These are phyloP conservation scores for Phaeolepiota aurea DNA, from an alignment of 768 basidiomycete genomes.

Conservation along the genomic window DNA sequence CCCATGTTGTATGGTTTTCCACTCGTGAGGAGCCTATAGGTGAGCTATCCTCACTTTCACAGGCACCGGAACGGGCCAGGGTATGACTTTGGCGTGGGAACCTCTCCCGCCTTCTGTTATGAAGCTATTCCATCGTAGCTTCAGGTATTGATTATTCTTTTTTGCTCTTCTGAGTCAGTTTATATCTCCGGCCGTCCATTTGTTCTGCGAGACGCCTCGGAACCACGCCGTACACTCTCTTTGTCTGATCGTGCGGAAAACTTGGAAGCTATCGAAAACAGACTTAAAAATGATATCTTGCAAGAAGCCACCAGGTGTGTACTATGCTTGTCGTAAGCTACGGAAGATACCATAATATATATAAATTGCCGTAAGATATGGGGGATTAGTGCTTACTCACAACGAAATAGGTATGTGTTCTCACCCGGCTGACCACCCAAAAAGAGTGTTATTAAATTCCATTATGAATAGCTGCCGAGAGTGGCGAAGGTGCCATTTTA, in stretches of 20 bases:
- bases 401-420: constrained; percentile 70
- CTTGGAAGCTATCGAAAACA: constrained; percentile 83
- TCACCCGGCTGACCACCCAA: neutral
- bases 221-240: constrained; percentile 69
- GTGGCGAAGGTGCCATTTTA: constrained; percentile 73
- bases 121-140: neutral
- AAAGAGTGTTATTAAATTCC: constrained; percentile 1
- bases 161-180: constrained; percentile 29
- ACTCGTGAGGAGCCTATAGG: constrained; percentile 94
- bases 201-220: constrained; percentile 80
- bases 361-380: constrained; percentile 43
- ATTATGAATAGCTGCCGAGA: constrained; percentile 35
- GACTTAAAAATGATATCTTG: constrained; percentile 87
- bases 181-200: constrained; percentile 91
- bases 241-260: constrained; percentile 93
- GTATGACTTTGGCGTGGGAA: neutral
- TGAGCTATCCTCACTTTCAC: constrained; percentile 25
- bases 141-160: neutral
- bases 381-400: constrained; percentile 87
- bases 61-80: neutral
- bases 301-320: constrained; percentile 67
- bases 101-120: neutral
- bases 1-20: constrained; percentile 90
- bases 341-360: neutral
- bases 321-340: constrained; percentile 1